phyloP scores from a whole-genome alignment of 192 early-diverging fungal genomes.

The Podila verticillata region DNA sequence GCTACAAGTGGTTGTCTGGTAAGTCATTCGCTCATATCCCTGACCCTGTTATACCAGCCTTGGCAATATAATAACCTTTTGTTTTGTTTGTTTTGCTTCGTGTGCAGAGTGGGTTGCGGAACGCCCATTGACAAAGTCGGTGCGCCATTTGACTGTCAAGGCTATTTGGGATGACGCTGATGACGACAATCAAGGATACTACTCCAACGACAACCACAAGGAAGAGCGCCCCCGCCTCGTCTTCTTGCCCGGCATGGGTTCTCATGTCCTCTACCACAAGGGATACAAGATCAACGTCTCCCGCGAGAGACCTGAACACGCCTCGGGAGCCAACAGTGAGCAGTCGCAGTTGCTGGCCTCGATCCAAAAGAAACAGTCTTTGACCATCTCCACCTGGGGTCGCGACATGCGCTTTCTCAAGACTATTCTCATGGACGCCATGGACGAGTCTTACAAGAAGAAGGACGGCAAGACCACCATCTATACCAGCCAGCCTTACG shows the following conservation, averaged over 20 bases:
- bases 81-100: neutral
- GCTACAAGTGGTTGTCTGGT: conserved; percentile 50
- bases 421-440: conserved; percentile 21
- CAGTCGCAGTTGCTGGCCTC: conserved; percentile 41
- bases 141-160: conserved; percentile 50
- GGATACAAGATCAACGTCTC: conserved; percentile 50
- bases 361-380: conserved; percentile 45
- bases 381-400: conserved; percentile 43
- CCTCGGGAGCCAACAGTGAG: conserved; percentile 30
- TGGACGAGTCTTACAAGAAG: conserved; percentile 49
- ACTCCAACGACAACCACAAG: conserved; percentile 16
- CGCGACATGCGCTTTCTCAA: conserved; percentile 38
- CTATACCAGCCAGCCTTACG: conserved; percentile 47
- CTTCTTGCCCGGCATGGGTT: conserved; percentile 46
- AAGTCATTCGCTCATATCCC: too few species aligned
- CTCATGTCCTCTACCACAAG: conserved; percentile 47
- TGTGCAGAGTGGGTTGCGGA: conserved; percentile 48
- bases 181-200: conserved; percentile 18
- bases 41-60: too few species aligned
- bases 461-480: conserved; percentile 52
- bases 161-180: conserved; percentile 28
- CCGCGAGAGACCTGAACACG: conserved; percentile 34
- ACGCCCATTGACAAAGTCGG: conserved; percentile 43
- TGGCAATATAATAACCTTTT: neutral
- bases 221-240: conserved; percentile 41